These are phyloP conservation scores for Clarireedia paspali DNA, from an alignment of 2,329 filamentous ascomycete species.

Conservation along the genomic window DNA sequence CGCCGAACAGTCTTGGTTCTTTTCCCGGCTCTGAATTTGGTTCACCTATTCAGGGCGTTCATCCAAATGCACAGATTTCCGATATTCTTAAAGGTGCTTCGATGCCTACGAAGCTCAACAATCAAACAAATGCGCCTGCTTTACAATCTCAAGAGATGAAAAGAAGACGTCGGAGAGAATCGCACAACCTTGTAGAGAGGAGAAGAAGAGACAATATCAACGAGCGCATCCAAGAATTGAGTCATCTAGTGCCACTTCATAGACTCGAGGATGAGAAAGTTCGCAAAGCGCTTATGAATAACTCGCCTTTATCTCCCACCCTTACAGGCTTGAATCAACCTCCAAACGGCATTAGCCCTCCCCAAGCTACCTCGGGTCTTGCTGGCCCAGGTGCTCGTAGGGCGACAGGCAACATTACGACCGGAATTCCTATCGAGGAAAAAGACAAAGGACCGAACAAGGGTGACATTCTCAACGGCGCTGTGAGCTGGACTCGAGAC, in stretches of 20 bases:
- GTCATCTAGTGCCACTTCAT: constrained; percentile 84
- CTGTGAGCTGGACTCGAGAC: constrained; percentile 94
- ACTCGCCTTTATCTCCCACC: constrained; percentile 79
- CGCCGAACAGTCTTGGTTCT: constrained; percentile 74
- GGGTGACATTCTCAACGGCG: constrained; percentile 94
- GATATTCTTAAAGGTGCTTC: constrained; percentile 88
- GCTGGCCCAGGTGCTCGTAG: constrained; percentile 78
- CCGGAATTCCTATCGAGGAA: constrained; percentile 86
- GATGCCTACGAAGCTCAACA: constrained; percentile 76
- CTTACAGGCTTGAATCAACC: constrained; percentile 54
- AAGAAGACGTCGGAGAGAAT: constrained; percentile 81
- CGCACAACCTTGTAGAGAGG: constrained; percentile 93
- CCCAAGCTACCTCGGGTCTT: constrained; percentile 79
- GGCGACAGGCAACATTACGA: constrained; percentile 79
- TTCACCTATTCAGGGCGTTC: constrained; percentile 66
- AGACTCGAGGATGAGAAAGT: constrained; percentile 96
- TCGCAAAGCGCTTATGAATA: constrained; percentile 88
- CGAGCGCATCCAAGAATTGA: constrained; percentile 93
- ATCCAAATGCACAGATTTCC: constrained; percentile 66
- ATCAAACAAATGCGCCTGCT: constrained; percentile 23
- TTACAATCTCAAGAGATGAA: constrained; percentile 87
- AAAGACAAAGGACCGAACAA: constrained; percentile 99
- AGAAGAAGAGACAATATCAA: constrained; percentile 97
- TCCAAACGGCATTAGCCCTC: constrained; percentile 50
- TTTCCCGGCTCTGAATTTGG: constrained; percentile 85